A percentile compares a stretch with the other conserved stretches of the same genome.
Conservation (phyloP, 1,284 basidiomycete species). For the Puccinia triticina region DNA sequence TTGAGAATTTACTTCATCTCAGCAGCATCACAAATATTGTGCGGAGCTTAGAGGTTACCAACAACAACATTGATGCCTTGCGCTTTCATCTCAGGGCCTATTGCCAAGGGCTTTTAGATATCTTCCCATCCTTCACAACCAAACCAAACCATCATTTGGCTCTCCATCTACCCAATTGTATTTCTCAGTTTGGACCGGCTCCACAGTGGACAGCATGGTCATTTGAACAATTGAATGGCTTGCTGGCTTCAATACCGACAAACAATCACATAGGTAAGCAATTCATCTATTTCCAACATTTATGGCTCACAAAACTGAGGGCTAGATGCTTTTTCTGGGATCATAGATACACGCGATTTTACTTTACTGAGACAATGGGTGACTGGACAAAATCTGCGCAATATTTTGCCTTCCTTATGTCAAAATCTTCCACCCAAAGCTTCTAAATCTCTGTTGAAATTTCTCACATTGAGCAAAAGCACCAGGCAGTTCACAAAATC, state of each 20-base stretch:
- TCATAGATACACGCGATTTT: neutral
- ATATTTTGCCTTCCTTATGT: neutral
- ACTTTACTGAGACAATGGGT: neutral
- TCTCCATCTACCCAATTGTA: constrained; percentile 27
- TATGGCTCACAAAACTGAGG: neutral
- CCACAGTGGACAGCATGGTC: constrained; percentile 41
- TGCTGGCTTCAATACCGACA: constrained; percentile 64
- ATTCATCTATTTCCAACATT: neutral
- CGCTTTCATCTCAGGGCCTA: constrained; percentile 14
- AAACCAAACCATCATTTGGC: constrained; percentile 44
- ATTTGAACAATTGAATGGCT: constrained; percentile 17
- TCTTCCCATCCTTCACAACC: constrained; percentile 15
- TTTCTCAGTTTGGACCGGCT: constrained; percentile 15
- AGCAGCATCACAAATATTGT: constrained; percentile 3
- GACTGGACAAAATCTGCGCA: neutral
- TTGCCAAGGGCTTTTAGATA: neutral
- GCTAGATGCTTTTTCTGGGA: neutral
- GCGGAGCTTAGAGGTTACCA: neutral
- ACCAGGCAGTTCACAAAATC: neutral
- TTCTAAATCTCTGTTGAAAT: neutral
- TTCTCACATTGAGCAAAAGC: neutral
- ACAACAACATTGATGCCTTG: constrained; percentile 13
- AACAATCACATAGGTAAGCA: neutral
- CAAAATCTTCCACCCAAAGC: neutral
- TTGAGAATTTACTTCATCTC: neutral